phyloP scores from a whole-genome alignment of 2,329 filamentous ascomycete genomes.

The Aspergillus fructus region DNA sequence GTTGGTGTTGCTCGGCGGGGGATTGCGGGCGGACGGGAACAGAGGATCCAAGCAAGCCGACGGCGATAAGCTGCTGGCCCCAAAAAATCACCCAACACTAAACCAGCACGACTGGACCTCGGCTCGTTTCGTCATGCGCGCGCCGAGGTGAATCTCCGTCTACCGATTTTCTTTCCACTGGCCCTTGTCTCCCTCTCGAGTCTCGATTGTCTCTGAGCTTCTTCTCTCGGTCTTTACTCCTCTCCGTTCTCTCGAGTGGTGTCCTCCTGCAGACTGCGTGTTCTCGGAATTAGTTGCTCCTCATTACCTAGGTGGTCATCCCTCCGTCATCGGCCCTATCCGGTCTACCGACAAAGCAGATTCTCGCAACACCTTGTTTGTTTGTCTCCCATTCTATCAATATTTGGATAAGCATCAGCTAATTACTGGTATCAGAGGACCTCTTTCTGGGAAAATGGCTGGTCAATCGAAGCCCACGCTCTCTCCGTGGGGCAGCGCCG shows the following conservation, averaged over 20 bases:
- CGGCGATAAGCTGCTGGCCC: conserved; percentile 15
- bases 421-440: neutral
- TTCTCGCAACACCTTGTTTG: neutral
- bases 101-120: conserved; percentile 28
- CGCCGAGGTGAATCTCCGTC: conserved; percentile 31
- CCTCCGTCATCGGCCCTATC: conserved; percentile 10
- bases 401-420: neutral
- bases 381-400: neutral
- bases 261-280: neutral
- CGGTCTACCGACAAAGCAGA: neutral
- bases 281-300: conserved; percentile 6
- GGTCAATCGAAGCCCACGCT: conserved; percentile 67
- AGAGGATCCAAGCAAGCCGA: conserved; percentile 3
- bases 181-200: neutral
- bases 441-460: conserved; percentile 43
- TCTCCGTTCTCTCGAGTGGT: neutral
- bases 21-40: conserved; percentile 18
- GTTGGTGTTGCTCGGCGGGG: conserved; percentile 15
- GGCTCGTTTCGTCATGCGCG: conserved; percentile 31
- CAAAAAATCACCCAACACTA: neutral
- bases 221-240: conserved; percentile 3
- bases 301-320: conserved; percentile 1
- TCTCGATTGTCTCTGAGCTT: conserved; percentile 2
- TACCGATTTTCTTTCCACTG: conserved; percentile 14
- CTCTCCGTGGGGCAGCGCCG: conserved; percentile 88